Conservation (phyloP, 129 eudicot genomes). For the Tagetes erecta region DNA sequence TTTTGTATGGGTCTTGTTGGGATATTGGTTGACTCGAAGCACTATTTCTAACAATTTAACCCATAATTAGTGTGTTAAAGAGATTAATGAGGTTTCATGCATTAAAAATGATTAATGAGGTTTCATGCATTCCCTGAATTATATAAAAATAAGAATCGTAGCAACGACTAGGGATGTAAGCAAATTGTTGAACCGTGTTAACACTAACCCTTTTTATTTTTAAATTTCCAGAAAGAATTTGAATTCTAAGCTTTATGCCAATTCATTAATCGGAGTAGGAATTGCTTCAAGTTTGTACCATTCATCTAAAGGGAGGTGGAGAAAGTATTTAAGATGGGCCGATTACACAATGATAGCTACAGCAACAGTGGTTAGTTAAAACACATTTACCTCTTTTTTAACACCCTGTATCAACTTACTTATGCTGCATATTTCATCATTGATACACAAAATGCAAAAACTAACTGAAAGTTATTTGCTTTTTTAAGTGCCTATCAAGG, state of each 20-base stretch:
- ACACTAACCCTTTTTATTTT: neutral
- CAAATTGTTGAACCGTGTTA: neutral
- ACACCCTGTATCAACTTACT: neutral
- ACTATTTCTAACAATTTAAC: neutral
- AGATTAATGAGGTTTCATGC: neutral
- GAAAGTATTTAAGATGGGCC: conserved; percentile 92
- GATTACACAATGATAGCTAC: conserved; percentile 97
- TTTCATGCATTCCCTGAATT: neutral
- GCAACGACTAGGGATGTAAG: neutral
- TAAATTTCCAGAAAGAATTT: conserved; percentile 73
- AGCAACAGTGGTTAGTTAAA: conserved; percentile 77
- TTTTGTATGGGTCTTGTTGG: neutral
- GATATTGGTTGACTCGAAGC: neutral
- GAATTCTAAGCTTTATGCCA: conserved; percentile 82
- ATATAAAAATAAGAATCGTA: neutral
- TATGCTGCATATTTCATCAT: neutral
- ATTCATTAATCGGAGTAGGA: conserved; percentile 96
- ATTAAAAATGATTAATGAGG: neutral
- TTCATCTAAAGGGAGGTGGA: conserved; percentile 79
- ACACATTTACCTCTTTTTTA: neutral
- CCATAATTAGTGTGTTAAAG: neutral
- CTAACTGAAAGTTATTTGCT: neutral
- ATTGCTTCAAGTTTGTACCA: conserved; percentile 89
- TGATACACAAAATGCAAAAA: neutral
- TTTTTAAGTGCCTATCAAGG: conserved; percentile 74